phyloP scores from a whole-genome alignment of 208 protist genomes.

The Wallacemonas sp. region DNA sequence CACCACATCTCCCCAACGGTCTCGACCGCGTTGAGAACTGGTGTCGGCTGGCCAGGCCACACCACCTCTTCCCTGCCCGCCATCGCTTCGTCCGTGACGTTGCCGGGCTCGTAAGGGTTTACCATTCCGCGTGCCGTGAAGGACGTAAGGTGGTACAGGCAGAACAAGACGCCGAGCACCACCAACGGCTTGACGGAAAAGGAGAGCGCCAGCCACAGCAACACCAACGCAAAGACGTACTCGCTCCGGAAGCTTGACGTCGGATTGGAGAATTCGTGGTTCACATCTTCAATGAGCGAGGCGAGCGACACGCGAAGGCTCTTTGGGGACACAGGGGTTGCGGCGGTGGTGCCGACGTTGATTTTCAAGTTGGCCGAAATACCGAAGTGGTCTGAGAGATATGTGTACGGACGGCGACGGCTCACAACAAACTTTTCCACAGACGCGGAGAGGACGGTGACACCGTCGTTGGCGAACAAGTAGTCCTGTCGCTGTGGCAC shows the following conservation, averaged over 20 bases:
- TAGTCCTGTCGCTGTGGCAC: constrained; percentile 85
- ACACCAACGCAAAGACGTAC: constrained; percentile 23
- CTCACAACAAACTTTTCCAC: constrained; percentile 85
- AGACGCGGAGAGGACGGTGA: constrained; percentile 26
- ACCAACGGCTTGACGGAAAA: constrained; percentile 41
- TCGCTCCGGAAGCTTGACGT: constrained; percentile 48
- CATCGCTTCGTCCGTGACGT: constrained; percentile 47
- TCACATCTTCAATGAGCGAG: constrained; percentile 51
- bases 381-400: constrained; percentile 90
- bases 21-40: constrained; percentile 31
- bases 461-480: constrained; percentile 58
- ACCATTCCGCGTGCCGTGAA: constrained; percentile 34
- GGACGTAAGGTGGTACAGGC: constrained; percentile 34
- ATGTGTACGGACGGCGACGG: constrained; percentile 74
- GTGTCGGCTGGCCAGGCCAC: constrained; percentile 21
- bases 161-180: constrained; percentile 20
- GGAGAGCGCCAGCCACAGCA: constrained; percentile 38
- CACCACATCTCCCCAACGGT: constrained; percentile 71
- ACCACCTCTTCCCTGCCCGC: constrained; percentile 31
- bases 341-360: background rate
- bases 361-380: constrained; percentile 35
- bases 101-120: constrained; percentile 31
- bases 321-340: constrained; percentile 13
- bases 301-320: constrained; percentile 33
- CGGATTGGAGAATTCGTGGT: constrained; percentile 73